Evolutionary conservation across 2,329 filamentous ascomycete genomes (phyloP), one percentile per base, ranked within the genome.

Genomic region (Phaeosphaeriaceae sp.): DNA sequence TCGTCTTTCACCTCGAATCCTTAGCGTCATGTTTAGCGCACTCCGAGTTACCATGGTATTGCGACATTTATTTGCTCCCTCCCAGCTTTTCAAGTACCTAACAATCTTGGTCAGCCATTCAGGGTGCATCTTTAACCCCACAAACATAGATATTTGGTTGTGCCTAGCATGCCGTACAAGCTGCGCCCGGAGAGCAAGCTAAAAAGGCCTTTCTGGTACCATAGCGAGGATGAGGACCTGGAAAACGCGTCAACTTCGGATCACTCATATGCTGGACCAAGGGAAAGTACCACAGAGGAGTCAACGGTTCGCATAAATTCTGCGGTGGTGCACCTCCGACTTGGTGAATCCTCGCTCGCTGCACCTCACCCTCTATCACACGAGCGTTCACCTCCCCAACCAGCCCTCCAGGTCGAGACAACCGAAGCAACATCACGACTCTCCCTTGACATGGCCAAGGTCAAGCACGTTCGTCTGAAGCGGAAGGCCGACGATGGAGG

Each of bases 381-480:
- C 21, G 17, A 25, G 21, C 11, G 42, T 45, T 31, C 10, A n/a
- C 19, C n/a, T 9, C 36, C 56, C 20, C 7, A 20, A 17, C 7
- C 36, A 20, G 21, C 44, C 52, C 22, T 40, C 21, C 25, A 11
- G 13, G 31, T n/a, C 55, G 51, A 44, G 50, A 19, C 45, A 46
- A 20, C 25, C 2, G n/a, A n/a, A n/a, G n/a, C 15, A 25, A n/a
- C 7, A 31, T 21, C 41, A 36, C 7, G 13, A 36, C 31, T 7
- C 6, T 13, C 31, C 13, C 15, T 42, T 47, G 54, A 48, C 13
- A 62, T 62, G 60, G 36, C 53, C 7, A 56, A 55, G 13, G 45
- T 56, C n/a, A 56, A 55, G 33, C 19, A 48, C 21, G 45, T 58
- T 15, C 54, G 36, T 27, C 36, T 15, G 13, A n/a, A 42, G 46